Percentiles rank a stretch among this genome's conserved stretches.
phyloP scores from a whole-genome alignment of 139 green algal species.

The Coelastrella sp. region DNA sequence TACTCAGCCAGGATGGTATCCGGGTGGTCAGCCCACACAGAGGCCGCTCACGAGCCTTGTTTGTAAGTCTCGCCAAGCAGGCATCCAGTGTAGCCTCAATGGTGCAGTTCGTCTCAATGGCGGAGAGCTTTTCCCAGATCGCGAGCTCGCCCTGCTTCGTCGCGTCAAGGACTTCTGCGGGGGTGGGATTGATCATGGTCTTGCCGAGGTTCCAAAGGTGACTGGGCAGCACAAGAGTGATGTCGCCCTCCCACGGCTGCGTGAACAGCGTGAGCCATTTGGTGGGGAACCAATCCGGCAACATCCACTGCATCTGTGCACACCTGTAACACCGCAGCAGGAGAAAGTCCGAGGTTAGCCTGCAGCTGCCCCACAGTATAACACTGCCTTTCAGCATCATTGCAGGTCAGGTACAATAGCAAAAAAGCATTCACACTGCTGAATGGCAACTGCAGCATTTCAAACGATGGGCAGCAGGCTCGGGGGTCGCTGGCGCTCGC shows the following conservation, averaged over 20 bases:
- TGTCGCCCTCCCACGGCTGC: constrained; percentile 94
- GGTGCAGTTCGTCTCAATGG: constrained; percentile 92
- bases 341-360: not conserved
- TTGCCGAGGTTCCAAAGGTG: constrained; percentile 76
- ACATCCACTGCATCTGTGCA: constrained; percentile 77
- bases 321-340: constrained; percentile 61
- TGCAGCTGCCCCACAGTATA: not conserved
- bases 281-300: constrained; percentile 74
- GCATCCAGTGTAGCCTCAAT: constrained; percentile 91
- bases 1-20: constrained; percentile 69
- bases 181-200: constrained; percentile 82
- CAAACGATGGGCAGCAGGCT: not conserved
- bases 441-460: not conserved
- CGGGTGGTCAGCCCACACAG: constrained; percentile 34
- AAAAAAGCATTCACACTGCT: not conserved
- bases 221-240: constrained; percentile 89
- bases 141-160: constrained; percentile 78
- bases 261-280: constrained; percentile 83
- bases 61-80: constrained; percentile 76
- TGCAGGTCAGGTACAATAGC: not conserved
- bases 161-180: constrained; percentile 60
- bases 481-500: not conserved
- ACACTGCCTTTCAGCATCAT: not conserved
- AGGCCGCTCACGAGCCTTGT: constrained; percentile 48
- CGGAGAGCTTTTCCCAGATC: constrained; percentile 89